A percentile compares a stretch with the other conserved stretches of the same genome.
phyloP scores from a whole-genome alignment of 106 monocot species.

The Alisma plantagoaquatica region DNA sequence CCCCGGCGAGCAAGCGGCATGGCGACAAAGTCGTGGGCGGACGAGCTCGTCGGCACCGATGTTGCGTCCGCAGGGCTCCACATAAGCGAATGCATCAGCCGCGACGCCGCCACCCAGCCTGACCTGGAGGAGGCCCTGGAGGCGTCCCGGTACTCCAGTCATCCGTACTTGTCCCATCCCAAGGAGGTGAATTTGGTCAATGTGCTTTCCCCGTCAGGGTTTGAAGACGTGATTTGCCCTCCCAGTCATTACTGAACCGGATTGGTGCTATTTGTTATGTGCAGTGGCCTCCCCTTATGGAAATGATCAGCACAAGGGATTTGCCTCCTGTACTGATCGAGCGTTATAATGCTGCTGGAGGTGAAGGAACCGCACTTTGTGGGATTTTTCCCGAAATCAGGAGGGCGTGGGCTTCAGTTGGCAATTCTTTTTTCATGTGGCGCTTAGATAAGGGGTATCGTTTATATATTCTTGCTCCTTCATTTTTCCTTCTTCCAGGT shows the following conservation, averaged over 20 bases:
- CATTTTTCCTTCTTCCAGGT: neutral
- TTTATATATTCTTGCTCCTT: neutral
- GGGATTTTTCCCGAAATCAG: slow-evolving; percentile 90
- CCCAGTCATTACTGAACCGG: too few relatives aligned
- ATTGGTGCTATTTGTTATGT: slow-evolving; percentile 7
- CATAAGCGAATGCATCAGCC: slow-evolving; percentile 76
- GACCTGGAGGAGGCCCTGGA: slow-evolving; percentile 92
- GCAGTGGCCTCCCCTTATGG: slow-evolving; percentile 87
- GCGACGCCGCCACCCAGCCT: slow-evolving; percentile 53
- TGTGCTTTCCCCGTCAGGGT: too few relatives aligned
- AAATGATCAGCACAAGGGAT: slow-evolving; percentile 66
- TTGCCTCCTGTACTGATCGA: slow-evolving; percentile 69
- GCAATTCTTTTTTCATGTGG: slow-evolving; percentile 91
- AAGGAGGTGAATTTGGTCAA: slow-evolving; percentile 27
- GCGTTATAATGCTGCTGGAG: slow-evolving; percentile 73
- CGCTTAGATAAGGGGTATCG: slow-evolving; percentile 90
- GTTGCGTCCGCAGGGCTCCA: slow-evolving; percentile 74
- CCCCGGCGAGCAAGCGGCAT: too few relatives aligned
- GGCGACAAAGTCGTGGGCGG: slow-evolving; percentile 59
- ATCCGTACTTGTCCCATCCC: slow-evolving; percentile 62
- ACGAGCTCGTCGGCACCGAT: slow-evolving; percentile 77
- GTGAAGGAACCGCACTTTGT: slow-evolving; percentile 96
- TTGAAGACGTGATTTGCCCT: too few relatives aligned
- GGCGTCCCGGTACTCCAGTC: slow-evolving; percentile 74
- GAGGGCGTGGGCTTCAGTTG: slow-evolving; percentile 95